These are phyloP conservation scores for Penicillium turbatum DNA, from an alignment of 495 filamentous ascomycete genomes.

Conservation along the genomic window DNA sequence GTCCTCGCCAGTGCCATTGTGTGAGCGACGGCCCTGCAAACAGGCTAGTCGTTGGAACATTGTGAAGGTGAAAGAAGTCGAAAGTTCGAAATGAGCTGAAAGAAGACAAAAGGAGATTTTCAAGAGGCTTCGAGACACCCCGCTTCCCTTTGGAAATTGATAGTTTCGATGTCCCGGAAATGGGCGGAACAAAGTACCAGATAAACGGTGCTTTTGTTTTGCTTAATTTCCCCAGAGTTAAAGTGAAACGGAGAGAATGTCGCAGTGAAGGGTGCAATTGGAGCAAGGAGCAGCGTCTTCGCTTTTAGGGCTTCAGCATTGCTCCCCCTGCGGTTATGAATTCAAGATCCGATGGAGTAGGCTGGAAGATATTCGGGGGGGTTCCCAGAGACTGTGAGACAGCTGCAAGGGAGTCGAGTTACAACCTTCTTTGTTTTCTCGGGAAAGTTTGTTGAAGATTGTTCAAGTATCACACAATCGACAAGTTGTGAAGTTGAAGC, in stretches of 20 bases:
- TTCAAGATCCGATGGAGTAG: conserved; percentile 23
- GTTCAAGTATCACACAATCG: conserved; percentile 4
- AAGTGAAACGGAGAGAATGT: conserved; percentile 27
- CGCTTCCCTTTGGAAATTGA: conserved; percentile 14
- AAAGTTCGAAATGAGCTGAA: neutral
- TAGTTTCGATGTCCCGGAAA: conserved; percentile 6
- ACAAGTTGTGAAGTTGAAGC: neutral
- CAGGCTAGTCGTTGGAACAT: conserved; percentile 41
- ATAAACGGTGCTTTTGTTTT: conserved; percentile 26
- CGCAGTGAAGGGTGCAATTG: conserved; percentile 6
- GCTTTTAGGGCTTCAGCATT: conserved; percentile 33
- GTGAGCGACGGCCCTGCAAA: conserved; percentile 34
- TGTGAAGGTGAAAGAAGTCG: conserved; percentile 13
- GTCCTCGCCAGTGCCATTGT: conserved; percentile 28
- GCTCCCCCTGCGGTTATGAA: conserved; percentile 29
- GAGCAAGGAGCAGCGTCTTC: conserved; percentile 18
- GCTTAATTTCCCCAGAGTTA: conserved; percentile 27
- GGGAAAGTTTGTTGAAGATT: conserved; percentile 2
- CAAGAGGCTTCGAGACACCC: conserved; percentile 11
- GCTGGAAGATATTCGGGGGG: conserved; percentile 15
- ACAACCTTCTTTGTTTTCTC: neutral
- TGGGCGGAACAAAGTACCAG: conserved; percentile 21
- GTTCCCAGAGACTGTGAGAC: conserved; percentile 21
- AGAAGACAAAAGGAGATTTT: conserved; percentile 1
- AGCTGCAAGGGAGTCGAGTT: conserved; percentile 27